Conservation (phyloP, 1,284 basidiomycete species). For the Peniophora sp. region DNA sequence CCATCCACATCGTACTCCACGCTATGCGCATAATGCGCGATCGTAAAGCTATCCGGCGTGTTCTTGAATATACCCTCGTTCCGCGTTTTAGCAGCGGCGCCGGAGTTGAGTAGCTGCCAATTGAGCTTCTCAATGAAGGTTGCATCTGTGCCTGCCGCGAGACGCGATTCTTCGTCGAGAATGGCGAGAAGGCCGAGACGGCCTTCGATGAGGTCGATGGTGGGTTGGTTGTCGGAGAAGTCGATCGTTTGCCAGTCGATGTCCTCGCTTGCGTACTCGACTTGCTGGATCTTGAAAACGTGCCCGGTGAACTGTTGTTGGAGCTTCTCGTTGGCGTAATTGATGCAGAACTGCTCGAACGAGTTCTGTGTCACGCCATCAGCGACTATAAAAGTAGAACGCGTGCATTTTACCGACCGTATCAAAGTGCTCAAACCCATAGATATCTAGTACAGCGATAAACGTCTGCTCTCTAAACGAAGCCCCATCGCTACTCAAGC, state of each 20-base stretch:
- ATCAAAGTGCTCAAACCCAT: slow-evolving; percentile 94
- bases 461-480: slow-evolving; percentile 88
- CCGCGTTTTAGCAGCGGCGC: slow-evolving; percentile 77
- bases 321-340: slow-evolving; percentile 97
- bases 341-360: slow-evolving; percentile 99
- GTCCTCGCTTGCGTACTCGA: slow-evolving; percentile 95
- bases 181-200: slow-evolving; percentile 91
- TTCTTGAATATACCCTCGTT: slow-evolving; percentile 92
- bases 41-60: slow-evolving; percentile 96
- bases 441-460: slow-evolving; percentile 95
- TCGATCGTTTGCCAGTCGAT: slow-evolving; percentile 99
- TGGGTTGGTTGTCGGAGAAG: slow-evolving; percentile 97
- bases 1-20: slow-evolving; percentile 97
- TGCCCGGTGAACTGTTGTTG: slow-evolving; percentile 96
- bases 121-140: slow-evolving; percentile 90
- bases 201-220: slow-evolving; percentile 96
- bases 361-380: slow-evolving; percentile 56
- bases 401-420: slow-evolving; percentile 46
- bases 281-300: slow-evolving; percentile 98
- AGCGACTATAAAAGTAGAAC: slow-evolving; percentile 4
- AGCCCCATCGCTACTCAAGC: slow-evolving; percentile 83
- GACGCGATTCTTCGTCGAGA: slow-evolving; percentile 94
- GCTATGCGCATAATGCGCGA: slow-evolving; percentile 95
- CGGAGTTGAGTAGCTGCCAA: slow-evolving; percentile 29
- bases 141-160: slow-evolving; percentile 87